A percentile compares a stretch with the other conserved stretches of the same genome.
phyloP scores from a whole-genome alignment of 2,329 filamentous ascomycete genomes.

The Fragosphaeria purpurea region DNA sequence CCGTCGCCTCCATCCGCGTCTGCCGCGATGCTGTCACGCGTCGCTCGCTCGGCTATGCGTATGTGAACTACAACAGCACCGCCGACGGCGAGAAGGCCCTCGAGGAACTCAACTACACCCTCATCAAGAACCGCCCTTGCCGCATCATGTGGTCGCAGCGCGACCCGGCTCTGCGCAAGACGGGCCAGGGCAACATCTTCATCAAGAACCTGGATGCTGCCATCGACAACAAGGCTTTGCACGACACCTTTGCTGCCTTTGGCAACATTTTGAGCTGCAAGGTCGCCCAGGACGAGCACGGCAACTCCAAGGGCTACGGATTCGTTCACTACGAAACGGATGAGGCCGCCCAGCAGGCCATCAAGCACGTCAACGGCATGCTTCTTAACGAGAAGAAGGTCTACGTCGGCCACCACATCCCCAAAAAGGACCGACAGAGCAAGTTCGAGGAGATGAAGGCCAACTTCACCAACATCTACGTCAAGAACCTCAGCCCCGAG shows the following conservation, averaged over 20 bases:
- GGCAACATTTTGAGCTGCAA: conserved; percentile 99
- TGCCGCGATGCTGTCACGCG: conserved; percentile 98
- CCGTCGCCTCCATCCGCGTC: conserved; percentile 97
- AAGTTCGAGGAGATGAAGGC: conserved; percentile 99
- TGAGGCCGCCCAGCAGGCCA: conserved; percentile 90
- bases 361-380: conserved; percentile 99
- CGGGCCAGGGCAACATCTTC: conserved; percentile 97
- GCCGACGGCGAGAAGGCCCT: conserved; percentile 94
- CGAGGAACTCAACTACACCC: conserved; percentile 98
- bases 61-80: conserved; percentile 99
- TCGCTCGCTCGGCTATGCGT: conserved; percentile 96
- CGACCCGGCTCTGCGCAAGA: conserved; percentile 97
- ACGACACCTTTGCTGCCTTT: conserved; percentile 98
- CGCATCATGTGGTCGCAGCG: conserved; percentile 99
- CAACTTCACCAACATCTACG: conserved; percentile 99
- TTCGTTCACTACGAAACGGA: conserved; percentile 99
- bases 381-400: conserved; percentile 99
- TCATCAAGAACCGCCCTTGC: conserved; percentile 98
- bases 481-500: conserved; percentile 90
- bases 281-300: conserved; percentile 94
- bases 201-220: conserved; percentile 99
- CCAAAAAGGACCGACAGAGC: conserved; percentile 99
- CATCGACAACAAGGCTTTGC: conserved; percentile 99
- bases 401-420: conserved; percentile 97
- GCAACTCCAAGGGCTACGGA: conserved; percentile 96